Evolutionary conservation across 306 rosid species (phyloP).

Genomic region (Ziziphus jujuba): DNA sequence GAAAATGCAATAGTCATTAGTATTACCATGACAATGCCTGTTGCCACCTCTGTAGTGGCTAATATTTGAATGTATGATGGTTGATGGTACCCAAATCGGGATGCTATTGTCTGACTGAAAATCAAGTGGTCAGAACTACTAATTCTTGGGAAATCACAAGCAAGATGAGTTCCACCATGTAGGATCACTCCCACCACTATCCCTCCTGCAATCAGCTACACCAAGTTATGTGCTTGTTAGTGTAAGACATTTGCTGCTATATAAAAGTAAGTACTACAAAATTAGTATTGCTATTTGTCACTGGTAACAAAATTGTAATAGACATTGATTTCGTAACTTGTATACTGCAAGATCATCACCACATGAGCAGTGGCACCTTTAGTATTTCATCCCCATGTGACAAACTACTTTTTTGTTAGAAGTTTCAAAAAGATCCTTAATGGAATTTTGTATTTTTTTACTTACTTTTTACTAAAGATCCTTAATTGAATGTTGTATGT

Average conservation of each 20-base stretch:
- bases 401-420: no score
- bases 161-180: slow-evolving; percentile 83
- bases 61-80: slow-evolving; percentile 69
- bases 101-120: slow-evolving; percentile 61
- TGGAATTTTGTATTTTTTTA: no score
- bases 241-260: neutral
- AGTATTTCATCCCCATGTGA: neutral
- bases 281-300: no score
- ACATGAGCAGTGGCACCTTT: neutral
- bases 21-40: slow-evolving; percentile 67
- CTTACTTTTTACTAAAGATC: no score
- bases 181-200: slow-evolving; percentile 77
- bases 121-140: slow-evolving; percentile 48
- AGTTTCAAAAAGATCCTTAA: no score
- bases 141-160: slow-evolving; percentile 92
- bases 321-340: no score
- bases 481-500: no score
- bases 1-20: slow-evolving; percentile 74
- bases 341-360: neutral
- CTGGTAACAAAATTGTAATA: no score
- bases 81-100: slow-evolving; percentile 60
- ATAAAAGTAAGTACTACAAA: neutral
- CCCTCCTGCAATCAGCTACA: slow-evolving; percentile 78
- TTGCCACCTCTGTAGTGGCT: slow-evolving; percentile 62
- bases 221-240: slow-evolving; percentile 11